Percentiles rank a stretch among this genome's conserved stretches.
phyloP scores from a whole-genome alignment of 2,329 filamentous ascomycete species.

The Aureobasidium sp. region DNA sequence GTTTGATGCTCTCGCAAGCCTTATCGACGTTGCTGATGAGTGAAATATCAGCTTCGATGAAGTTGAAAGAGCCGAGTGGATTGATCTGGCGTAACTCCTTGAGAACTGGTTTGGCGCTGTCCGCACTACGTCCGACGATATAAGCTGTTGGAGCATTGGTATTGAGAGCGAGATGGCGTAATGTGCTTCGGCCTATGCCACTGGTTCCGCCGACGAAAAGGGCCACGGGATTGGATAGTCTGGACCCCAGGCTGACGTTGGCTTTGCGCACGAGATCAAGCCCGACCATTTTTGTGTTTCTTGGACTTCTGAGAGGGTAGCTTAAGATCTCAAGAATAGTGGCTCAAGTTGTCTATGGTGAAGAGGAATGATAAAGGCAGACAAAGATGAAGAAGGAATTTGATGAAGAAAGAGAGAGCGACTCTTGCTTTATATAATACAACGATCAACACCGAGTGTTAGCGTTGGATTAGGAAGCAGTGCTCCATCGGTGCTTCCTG shows the following conservation, averaged over 20 bases:
- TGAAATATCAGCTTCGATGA: conserved; percentile 41
- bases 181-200: conserved; percentile 20
- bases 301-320: background rate
- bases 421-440: background rate
- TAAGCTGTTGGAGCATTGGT: conserved; percentile 16
- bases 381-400: background rate
- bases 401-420: background rate
- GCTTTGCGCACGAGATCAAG: background rate
- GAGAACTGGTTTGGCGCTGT: background rate
- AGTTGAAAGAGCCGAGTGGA: conserved; percentile 29
- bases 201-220: conserved; percentile 19
- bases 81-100: background rate
- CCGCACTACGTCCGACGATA: conserved; percentile 19
- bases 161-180: conserved; percentile 16
- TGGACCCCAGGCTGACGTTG: background rate
- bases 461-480: background rate
- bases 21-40: conserved; percentile 45
- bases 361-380: background rate
- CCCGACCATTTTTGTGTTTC: background rate
- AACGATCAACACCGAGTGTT: too few relatives aligned
- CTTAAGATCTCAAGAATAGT: too few relatives aligned
- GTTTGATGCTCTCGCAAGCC: conserved; percentile 42
- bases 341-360: too few relatives aligned
- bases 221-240: conserved; percentile 13
- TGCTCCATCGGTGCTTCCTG: background rate